A percentile compares a stretch with the other conserved stretches of the same genome.
Evolutionary conservation across 2,329 filamentous ascomycete genomes (phyloP).

Genomic region (Stachybotrys elegans): DNA sequence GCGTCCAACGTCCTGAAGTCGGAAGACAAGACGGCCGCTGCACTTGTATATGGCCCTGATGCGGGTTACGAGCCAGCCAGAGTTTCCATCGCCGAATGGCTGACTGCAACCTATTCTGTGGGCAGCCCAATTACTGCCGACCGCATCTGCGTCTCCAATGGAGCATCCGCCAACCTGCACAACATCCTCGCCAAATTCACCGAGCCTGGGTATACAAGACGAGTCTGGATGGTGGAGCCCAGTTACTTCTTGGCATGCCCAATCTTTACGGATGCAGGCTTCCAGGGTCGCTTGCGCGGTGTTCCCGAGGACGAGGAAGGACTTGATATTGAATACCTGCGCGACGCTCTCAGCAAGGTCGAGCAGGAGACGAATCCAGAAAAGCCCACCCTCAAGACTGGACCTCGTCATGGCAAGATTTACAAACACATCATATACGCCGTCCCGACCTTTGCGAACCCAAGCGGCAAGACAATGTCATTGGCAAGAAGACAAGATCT

Average conservation of each 20-base stretch:
- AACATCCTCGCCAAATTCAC: constrained; percentile 60
- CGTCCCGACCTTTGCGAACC: constrained; percentile 68
- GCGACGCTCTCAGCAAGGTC: not conserved
- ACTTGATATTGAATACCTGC: constrained; percentile 3
- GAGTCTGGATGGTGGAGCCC: constrained; percentile 62
- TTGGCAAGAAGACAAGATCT: constrained; percentile 48
- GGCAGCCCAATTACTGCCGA: not conserved
- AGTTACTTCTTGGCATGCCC: constrained; percentile 62
- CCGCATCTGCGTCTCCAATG: constrained; percentile 54
- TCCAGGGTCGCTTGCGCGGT: constrained; percentile 49
- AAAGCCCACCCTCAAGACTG: not conserved
- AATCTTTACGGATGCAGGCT: constrained; percentile 62
- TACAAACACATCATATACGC: constrained; percentile 65
- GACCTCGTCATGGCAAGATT: constrained; percentile 47
- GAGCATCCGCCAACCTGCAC: constrained; percentile 61
- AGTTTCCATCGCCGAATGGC: not conserved
- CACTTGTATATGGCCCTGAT: not conserved
- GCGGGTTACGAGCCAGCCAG: not conserved
- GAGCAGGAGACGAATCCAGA: not conserved
- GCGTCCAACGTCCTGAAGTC: too few relatives aligned
- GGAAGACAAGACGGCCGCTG: too few relatives aligned
- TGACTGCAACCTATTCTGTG: constrained; percentile 41
- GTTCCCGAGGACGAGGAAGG: constrained; percentile 50
- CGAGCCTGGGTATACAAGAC: constrained; percentile 57
- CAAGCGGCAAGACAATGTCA: constrained; percentile 60